Evolutionary conservation across 2,329 filamentous ascomycete species (phyloP).

Genomic region (Leptographium wingfieldii): DNA sequence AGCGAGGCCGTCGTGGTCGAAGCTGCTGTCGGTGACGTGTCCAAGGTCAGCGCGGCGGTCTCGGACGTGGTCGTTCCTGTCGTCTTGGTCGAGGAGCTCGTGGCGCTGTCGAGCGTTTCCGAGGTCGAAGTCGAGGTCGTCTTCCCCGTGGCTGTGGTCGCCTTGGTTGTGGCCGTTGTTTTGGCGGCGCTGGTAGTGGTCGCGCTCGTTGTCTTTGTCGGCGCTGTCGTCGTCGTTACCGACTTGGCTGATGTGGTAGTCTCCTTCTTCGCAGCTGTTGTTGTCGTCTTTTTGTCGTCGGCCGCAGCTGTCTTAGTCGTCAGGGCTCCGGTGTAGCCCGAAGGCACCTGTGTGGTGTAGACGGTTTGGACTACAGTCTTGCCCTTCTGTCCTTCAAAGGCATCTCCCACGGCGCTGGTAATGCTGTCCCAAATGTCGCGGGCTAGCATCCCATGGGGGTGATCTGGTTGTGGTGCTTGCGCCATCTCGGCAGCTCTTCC

Average conservation of each 20-base stretch:
- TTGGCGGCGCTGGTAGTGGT: not conserved
- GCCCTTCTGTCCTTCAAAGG: conserved; percentile 2
- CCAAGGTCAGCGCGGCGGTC: conserved; percentile 6
- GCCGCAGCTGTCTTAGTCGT: not conserved
- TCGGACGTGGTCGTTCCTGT: not conserved
- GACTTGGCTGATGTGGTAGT: not conserved
- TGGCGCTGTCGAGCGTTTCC: not conserved
- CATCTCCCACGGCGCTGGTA: conserved; percentile 10
- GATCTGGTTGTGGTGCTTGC: conserved; percentile 3
- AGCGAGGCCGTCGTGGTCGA: not conserved
- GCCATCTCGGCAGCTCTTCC: conserved; percentile 3
- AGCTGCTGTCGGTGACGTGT: not conserved
- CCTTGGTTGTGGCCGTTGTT: not conserved
- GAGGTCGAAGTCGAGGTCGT: not conserved
- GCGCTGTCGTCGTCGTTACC: not conserved
- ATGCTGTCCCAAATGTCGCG: conserved; percentile 9
- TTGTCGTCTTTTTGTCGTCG: not conserved
- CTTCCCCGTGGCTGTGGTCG: not conserved
- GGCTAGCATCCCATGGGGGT: not conserved
- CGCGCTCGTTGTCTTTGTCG: not conserved
- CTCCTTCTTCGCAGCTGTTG: not conserved
- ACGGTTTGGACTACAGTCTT: conserved; percentile 2
- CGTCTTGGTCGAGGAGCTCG: not conserved
- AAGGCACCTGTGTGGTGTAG: not conserved
- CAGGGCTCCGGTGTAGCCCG: conserved; percentile 4